Evolutionary conservation across 2,329 filamentous ascomycete genomes (phyloP).

Genomic region (Fusarium anguioides): DNA sequence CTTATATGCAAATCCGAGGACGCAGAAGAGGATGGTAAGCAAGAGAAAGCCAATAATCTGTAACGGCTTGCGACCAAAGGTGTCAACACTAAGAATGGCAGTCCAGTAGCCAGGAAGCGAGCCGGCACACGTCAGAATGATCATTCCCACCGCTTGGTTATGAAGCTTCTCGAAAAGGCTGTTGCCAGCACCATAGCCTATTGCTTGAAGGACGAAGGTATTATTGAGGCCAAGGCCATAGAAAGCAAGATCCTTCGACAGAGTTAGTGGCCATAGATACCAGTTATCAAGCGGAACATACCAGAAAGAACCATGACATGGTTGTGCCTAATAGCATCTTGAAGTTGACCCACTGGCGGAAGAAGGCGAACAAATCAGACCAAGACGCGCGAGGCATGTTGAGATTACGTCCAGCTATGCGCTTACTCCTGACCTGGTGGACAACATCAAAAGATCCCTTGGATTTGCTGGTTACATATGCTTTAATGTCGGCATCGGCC

Average conservation of each 20-base stretch:
- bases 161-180: conserved; percentile 76
- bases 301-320: conserved; percentile 83
- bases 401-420: conserved; percentile 62
- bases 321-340: conserved; percentile 81
- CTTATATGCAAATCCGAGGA: conserved; percentile 71
- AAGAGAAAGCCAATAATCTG: conserved; percentile 72
- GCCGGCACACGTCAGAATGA: conserved; percentile 81
- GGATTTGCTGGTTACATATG: conserved; percentile 62
- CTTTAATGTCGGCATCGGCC: conserved; percentile 77
- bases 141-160: conserved; percentile 79
- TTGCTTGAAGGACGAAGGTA: conserved; percentile 74
- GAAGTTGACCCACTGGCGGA: conserved; percentile 74
- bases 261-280: conserved; percentile 5
- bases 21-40: conserved; percentile 69
- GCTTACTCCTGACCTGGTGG: conserved; percentile 64
- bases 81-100: conserved; percentile 78
- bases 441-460: conserved; percentile 61
- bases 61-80: conserved; percentile 79
- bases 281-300: conserved; percentile 40
- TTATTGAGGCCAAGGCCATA: conserved; percentile 83
- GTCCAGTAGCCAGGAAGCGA: conserved; percentile 85
- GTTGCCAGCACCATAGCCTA: conserved; percentile 74
- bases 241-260: conserved; percentile 69
- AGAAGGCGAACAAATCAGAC: conserved; percentile 74
- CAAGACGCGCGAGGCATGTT: conserved; percentile 76